phyloP scores from a whole-genome alignment of 371 early-diverging fungal species.

The Rhizopus stolonifer region DNA sequence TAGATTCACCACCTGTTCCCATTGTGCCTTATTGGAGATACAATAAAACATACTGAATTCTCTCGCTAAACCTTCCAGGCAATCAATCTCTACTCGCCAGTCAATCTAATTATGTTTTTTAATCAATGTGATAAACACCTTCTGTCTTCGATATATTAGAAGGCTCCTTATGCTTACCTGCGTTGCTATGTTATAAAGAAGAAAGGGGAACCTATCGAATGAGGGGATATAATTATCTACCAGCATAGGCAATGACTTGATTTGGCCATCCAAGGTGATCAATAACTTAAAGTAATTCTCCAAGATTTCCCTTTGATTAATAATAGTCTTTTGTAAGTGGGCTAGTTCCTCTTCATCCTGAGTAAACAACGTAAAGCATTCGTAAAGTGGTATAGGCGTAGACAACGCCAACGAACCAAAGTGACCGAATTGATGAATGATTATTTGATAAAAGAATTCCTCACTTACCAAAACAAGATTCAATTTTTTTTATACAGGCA shows the following conservation, averaged over 20 bases:
- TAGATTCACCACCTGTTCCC: neutral
- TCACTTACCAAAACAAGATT: conserved; percentile 36
- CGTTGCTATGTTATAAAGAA: conserved; percentile 66
- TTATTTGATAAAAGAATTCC: conserved; percentile 78
- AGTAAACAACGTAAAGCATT: conserved; percentile 58
- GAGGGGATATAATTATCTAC: conserved; percentile 69
- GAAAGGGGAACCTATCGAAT: conserved; percentile 73
- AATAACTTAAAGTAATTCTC: neutral
- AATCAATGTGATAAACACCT: too few relatives aligned
- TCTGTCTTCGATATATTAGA: too few relatives aligned
- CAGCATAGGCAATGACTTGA: conserved; percentile 68
- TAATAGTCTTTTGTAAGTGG: neutral
- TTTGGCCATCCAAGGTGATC: conserved; percentile 31
- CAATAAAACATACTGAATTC: conserved; percentile 72
- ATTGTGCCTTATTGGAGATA: neutral
- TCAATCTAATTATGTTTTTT: conserved; percentile 61
- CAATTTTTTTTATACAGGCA: too few relatives aligned
- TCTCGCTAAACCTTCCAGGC: conserved; percentile 62
- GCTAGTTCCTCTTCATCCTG: conserved; percentile 31
- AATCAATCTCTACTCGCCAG: conserved; percentile 72
- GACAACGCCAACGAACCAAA: conserved; percentile 69
- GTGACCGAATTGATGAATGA: conserved; percentile 68
- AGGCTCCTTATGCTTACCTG: conserved; percentile 41
- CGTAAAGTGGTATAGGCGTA: conserved; percentile 56
- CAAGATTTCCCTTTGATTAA: neutral